These are phyloP conservation scores for Talinum fruticosum DNA, from an alignment of 148 eudicot genomes.

Conservation along the genomic window DNA sequence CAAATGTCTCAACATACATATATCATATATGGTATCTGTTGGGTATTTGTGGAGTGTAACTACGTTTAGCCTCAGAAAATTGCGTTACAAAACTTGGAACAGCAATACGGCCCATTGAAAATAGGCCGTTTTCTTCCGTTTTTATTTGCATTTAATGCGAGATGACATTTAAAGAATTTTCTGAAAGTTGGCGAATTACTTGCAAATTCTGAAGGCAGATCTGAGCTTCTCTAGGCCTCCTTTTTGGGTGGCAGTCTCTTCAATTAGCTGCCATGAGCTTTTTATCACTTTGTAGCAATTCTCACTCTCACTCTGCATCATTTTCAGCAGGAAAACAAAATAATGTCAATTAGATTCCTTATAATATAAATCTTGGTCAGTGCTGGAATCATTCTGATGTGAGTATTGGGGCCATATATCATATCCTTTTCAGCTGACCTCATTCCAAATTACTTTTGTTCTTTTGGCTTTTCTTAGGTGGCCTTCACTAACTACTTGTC, in stretches of 20 bases:
- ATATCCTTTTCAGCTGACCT: background rate
- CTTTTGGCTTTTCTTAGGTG: constrained; percentile 10
- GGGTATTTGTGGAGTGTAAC: too few relatives aligned
- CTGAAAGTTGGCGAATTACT: too few relatives aligned
- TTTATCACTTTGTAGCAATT: constrained; percentile 79
- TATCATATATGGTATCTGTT: too few relatives aligned
- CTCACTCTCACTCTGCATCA: constrained; percentile 63
- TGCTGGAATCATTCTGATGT: constrained; percentile 5
- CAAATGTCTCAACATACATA: too few relatives aligned
- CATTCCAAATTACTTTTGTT: background rate
- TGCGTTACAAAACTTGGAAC: too few relatives aligned
- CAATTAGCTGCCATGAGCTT: constrained; percentile 73
- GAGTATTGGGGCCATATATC: constrained; percentile 1
- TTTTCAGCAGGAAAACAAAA: background rate
- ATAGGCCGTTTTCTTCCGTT: too few relatives aligned
- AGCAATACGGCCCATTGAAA: too few relatives aligned
- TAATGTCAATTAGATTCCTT: background rate
- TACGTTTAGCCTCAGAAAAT: too few relatives aligned
- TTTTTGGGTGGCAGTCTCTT: constrained; percentile 44
- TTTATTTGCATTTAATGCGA: too few relatives aligned
- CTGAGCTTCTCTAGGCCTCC: constrained; percentile 61
- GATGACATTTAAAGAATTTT: too few relatives aligned
- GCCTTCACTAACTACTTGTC: constrained; percentile 10
- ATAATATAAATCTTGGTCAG: background rate
- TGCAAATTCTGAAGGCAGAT: constrained; percentile 77